Evolutionary conservation across 768 basidiomycete species (phyloP).

Genomic region (Rhizopogon sp.): DNA sequence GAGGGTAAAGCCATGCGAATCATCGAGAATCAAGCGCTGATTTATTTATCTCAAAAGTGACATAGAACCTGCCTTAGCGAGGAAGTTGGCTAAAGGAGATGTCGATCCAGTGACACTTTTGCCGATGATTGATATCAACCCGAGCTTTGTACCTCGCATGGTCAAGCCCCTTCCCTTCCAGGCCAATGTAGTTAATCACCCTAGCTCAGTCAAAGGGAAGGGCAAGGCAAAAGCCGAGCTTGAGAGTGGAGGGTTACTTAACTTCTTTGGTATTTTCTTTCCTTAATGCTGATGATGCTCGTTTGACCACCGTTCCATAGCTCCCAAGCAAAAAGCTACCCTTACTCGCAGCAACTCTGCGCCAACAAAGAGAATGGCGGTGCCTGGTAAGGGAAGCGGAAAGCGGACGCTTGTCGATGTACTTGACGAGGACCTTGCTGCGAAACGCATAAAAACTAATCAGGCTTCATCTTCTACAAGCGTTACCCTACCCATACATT

Average conservation of each 20-base stretch:
- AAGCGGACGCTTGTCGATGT: constrained; percentile 70
- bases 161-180: constrained; percentile 38
- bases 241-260: constrained; percentile 39
- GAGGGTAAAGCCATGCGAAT: constrained; percentile 40
- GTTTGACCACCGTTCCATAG: constrained; percentile 27
- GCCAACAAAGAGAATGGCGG: constrained; percentile 17
- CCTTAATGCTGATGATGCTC: constrained; percentile 32
- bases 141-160: constrained; percentile 50
- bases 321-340: constrained; percentile 21
- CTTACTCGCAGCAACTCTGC: constrained; percentile 23
- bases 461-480: constrained; percentile 20
- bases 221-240: constrained; percentile 32
- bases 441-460: constrained; percentile 42
- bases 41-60: constrained; percentile 38
- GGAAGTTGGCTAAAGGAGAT: constrained; percentile 61
- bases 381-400: constrained; percentile 59
- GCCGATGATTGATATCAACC: constrained; percentile 79
- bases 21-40: background rate
- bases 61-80: constrained; percentile 60
- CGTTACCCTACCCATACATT: constrained; percentile 21
- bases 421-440: constrained; percentile 58
- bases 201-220: constrained; percentile 38
- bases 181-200: constrained; percentile 20
- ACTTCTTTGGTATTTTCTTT: constrained; percentile 52
- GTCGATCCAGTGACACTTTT: constrained; percentile 63